Conservation (phyloP, 1,284 basidiomycete genomes). For the Trametes sp. region DNA sequence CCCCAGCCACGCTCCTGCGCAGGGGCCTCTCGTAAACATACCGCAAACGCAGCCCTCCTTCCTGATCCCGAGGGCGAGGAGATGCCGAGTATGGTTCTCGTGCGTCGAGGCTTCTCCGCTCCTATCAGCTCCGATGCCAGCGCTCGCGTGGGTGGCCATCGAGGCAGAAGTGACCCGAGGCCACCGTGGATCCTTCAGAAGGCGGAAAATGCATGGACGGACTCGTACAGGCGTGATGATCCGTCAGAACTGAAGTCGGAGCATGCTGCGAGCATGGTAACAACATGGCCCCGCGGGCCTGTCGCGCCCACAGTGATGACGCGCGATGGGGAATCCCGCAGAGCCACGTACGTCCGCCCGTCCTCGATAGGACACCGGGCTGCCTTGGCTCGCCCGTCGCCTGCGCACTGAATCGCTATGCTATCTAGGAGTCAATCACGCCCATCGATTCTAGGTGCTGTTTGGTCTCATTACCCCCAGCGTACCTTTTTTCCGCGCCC, state of each 20-base stretch:
- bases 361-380: conserved; percentile 2
- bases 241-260: conserved; percentile 1
- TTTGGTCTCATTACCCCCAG: conserved; percentile 4
- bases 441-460: conserved; percentile 5
- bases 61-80: background rate
- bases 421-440: conserved; percentile 21
- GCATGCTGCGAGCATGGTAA: background rate
- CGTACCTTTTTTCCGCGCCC: background rate
- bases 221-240: conserved; percentile 15
- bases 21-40: background rate
- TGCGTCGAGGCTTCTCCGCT: conserved; percentile 9
- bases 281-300: conserved; percentile 12
- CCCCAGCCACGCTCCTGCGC: background rate
- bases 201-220: background rate
- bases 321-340: background rate
- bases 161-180: conserved; percentile 10
- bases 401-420: conserved; percentile 19
- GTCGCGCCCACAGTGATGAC: conserved; percentile 7
- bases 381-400: background rate
- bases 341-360: background rate
- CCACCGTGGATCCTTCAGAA: conserved; percentile 18
- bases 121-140: conserved; percentile 13
- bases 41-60: background rate
- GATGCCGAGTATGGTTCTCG: background rate
- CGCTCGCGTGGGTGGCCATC: background rate